Base-by-base conservation (phyloP, 2,329 filamentous ascomycete genomes). In the Colletotrichum nymphaeae region DNA sequence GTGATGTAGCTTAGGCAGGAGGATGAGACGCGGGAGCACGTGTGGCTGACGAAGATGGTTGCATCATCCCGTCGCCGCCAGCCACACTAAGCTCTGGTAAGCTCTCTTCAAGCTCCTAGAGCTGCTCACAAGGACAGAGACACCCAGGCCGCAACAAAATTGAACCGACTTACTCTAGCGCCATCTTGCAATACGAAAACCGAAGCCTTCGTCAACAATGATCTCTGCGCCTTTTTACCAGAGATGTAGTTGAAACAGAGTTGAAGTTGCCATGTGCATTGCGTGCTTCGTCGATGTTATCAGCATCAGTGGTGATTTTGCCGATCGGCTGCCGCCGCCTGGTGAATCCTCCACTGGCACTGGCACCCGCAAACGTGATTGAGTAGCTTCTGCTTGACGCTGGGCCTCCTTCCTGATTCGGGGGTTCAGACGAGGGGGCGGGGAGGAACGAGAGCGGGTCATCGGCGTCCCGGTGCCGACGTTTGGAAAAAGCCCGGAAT, bases 211-310 rank as follows among this genome's bases (percentile, higher is more conserved):
- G 26, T 37, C 49, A 35, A 53, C 55, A 66, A 58, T 42, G 52
- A 12, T 57, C 56, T 71, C 67, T 71, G 49, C 56, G 56, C 12
- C 55, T 62, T 69, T 52, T 37, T 56, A 55, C 26, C 71, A 52
- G 71, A 71, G 67, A 26, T 71, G 71, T 62, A 28, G 71, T 66
- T 71, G 71, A 63, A 71, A 71, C 62, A 73, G 62, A 71, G 71
- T 70, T 70, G 71, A 57, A 37, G 55, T 64, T 66, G 46, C 12
- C 28, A 37, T 55, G 46, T 37, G 24, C 62, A 73, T 73, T 65
- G 71, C 71, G 62, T 73, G 71, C 71, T 73, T 71, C 67, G 35
- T 71, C 56, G 55, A 66, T 58, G 71, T 73, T 73, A 71, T 73
- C 71, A 66, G 57, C 60, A 49, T 71, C 67, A 73, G 58, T 49